Evolutionary conservation across 192 early-diverging fungal species (phyloP), one percentile per base, ranked within the genome.

Genomic region (Linnemannia schmuckeri): DNA sequence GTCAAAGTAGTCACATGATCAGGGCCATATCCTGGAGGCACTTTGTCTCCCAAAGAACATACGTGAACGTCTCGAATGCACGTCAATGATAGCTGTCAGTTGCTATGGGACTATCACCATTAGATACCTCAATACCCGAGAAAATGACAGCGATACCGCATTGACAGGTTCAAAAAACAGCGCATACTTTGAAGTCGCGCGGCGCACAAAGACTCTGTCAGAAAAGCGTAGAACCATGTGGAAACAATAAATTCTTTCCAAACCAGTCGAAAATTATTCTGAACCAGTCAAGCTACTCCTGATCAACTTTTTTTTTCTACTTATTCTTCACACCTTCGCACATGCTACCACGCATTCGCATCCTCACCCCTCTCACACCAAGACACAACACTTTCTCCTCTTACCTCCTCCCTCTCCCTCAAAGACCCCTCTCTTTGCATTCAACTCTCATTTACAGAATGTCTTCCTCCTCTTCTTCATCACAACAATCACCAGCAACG

Each of bases 401-500:
- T 5, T 52, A 52, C 20, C 49, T 66, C 22, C 8, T n/a, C 55
- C 6, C 22, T 66, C 6, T 12, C 8, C 61, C 10, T 66, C 61
- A 33, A 66, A 33, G 30, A 66, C n/a, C 61, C 4, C 27, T 66
- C 30, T 9, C 13, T 13, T 27, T 33, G 13, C 61, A 66, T 66
- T 66, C 61, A 35, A 30, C 35, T 20, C 40, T 72, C 15, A 0
- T 72, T 27, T 44, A 20, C 71, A 72, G 71, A 80, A 80, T 80
- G 78, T 80, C 78, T 20, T 80, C 78, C 5, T 79, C 76, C 2
- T 33, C 76, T 18, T 24, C 63, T 27, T 70, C 77, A 20, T 44
- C 47, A n/a, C 61, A 66, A 33, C 61, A 66, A 15, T 30, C 61
- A 66, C 78, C 22, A 68, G n/a, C 46, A 30, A 44, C 33, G 47